phyloP scores from a whole-genome alignment of 768 basidiomycete species.

The Pulveroboletus ravenelii region DNA sequence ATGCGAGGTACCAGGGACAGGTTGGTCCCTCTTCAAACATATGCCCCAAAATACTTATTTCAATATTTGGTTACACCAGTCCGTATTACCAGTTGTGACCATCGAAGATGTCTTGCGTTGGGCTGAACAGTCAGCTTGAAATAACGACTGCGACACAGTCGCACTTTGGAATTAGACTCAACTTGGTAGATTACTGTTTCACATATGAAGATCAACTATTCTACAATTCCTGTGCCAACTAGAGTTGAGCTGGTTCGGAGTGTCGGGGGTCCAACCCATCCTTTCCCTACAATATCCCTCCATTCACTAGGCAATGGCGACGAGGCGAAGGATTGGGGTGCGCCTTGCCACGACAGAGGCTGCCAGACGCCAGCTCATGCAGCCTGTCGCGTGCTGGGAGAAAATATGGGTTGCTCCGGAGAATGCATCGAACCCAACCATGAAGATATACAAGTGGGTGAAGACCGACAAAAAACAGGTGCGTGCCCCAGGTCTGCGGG shows the following conservation, averaged over 20 bases:
- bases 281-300: neutral
- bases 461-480: conserved; percentile 78
- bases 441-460: conserved; percentile 75
- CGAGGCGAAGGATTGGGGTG: conserved; percentile 71
- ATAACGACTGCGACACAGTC: neutral
- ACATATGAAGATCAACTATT: neutral
- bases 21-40: conserved; percentile 5
- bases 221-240: neutral
- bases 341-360: conserved; percentile 75
- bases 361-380: conserved; percentile 80
- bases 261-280: conserved; percentile 18
- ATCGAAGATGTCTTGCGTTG: conserved; percentile 48
- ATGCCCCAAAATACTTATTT: neutral
- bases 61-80: conserved; percentile 2
- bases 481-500: conserved; percentile 16
- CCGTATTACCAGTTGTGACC: conserved; percentile 9
- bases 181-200: neutral
- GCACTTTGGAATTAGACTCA: neutral
- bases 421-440: conserved; percentile 47
- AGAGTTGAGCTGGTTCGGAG: neutral
- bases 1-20: conserved; percentile 10
- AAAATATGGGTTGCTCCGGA: conserved; percentile 66
- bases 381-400: conserved; percentile 86
- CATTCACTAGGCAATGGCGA: conserved; percentile 47
- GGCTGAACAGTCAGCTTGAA: conserved; percentile 46